Evolutionary conservation across 805 yeast species (phyloP).

Genomic region (Pichia membranifaciens): DNA sequence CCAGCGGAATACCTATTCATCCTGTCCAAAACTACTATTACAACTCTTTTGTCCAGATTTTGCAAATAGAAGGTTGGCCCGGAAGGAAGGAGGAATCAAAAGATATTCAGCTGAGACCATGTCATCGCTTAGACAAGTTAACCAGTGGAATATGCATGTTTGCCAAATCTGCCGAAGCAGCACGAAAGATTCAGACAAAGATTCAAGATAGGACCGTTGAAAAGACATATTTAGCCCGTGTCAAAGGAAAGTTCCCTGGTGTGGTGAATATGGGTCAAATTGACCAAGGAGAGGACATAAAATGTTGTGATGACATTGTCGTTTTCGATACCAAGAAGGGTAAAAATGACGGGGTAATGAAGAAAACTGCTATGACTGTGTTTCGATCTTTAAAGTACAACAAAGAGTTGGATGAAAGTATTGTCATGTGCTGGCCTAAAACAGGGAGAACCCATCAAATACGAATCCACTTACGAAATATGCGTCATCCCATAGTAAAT

Average conservation of each 20-base stretch:
- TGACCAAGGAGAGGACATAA: constrained; percentile 5
- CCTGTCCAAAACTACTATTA: constrained; percentile 43
- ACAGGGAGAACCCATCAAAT: constrained; percentile 57
- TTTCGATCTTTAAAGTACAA: constrained; percentile 29
- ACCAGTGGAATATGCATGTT: constrained; percentile 49
- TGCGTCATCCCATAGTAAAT: constrained; percentile 35
- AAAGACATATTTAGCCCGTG: constrained; percentile 45
- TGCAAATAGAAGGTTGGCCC: constrained; percentile 28
- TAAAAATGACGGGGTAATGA: constrained; percentile 20
- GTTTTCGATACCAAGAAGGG: constrained; percentile 28
- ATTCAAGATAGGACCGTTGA: constrained; percentile 29
- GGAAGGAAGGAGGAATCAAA: neutral
- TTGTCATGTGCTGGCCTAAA: constrained; percentile 43
- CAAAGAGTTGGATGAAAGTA: constrained; percentile 30
- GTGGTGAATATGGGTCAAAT: neutral
- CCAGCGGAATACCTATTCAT: constrained; percentile 50
- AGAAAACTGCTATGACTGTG: constrained; percentile 19
- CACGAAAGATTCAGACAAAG: constrained; percentile 29
- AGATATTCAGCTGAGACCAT: constrained; percentile 26
- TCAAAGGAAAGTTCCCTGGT: constrained; percentile 36
- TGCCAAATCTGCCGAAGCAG: constrained; percentile 34
- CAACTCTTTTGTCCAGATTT: constrained; percentile 42
- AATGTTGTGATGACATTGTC: constrained; percentile 35
- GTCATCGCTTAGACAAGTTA: constrained; percentile 48
- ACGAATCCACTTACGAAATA: constrained; percentile 45